Percentiles rank a stretch among this genome's conserved stretches.
Conservation (phyloP, 352 stramenopile genomes). For the Plasmopara halstedii region DNA sequence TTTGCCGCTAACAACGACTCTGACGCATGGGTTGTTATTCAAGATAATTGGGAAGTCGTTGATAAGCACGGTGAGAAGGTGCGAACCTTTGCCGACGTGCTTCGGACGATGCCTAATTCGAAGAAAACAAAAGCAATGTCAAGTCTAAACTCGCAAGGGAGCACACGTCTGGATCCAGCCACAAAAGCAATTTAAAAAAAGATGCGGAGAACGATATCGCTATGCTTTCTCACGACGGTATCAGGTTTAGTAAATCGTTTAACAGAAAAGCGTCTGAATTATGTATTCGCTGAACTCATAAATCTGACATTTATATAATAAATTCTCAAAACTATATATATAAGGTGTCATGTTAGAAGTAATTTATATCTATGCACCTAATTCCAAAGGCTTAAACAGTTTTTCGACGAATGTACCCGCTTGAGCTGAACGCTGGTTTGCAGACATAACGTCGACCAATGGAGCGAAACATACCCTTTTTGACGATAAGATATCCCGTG, state of each 20-base stretch:
- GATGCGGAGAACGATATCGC: slow-evolving; percentile 7
- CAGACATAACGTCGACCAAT: slow-evolving; percentile 76
- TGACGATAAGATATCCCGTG: slow-evolving; percentile 65
- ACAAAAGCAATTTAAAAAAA: slow-evolving; percentile 11
- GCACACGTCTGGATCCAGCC: slow-evolving; percentile 7
- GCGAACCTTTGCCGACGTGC: slow-evolving; percentile 54
- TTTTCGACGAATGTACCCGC: slow-evolving; percentile 79
- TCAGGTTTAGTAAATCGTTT: slow-evolving; percentile 7
- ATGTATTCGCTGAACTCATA: no score
- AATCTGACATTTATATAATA: no score
- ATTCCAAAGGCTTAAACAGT: slow-evolving; percentile 7
- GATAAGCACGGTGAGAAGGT: slow-evolving; percentile 36
- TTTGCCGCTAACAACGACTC: slow-evolving; percentile 13
- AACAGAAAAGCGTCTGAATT: not conserved
- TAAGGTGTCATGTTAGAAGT: not conserved
- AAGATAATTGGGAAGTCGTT: slow-evolving; percentile 73
- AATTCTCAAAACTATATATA: not conserved
- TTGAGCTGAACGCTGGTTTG: slow-evolving; percentile 82
- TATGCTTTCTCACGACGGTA: slow-evolving; percentile 16
- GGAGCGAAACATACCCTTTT: slow-evolving; percentile 74
- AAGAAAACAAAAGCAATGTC: not conserved
- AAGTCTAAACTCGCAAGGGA: slow-evolving; percentile 14
- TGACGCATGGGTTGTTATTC: slow-evolving; percentile 46
- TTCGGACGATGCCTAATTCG: slow-evolving; percentile 12
- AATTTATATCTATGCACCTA: not conserved